Conservation (phyloP, 495 filamentous ascomycete genomes). For the Penicillium tannophilum region DNA sequence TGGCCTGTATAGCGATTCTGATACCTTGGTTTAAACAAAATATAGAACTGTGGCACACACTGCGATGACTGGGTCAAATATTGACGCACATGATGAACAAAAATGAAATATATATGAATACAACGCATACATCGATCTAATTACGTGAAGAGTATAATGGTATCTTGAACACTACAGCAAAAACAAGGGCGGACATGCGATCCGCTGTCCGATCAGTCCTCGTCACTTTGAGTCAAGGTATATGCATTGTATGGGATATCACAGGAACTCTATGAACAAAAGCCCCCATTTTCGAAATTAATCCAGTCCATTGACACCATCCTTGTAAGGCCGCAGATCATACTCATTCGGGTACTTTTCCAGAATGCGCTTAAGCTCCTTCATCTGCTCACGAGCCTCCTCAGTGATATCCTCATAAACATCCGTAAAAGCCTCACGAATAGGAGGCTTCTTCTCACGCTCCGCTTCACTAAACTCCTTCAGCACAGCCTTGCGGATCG, state of each 20-base stretch:
- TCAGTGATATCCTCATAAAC: conserved; percentile 87
- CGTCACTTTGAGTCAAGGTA: not conserved
- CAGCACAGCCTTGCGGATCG: conserved; percentile 71
- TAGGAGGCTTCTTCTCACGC: conserved; percentile 81
- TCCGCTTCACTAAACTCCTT: conserved; percentile 87
- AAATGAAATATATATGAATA: not conserved
- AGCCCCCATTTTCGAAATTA: conserved; percentile 1
- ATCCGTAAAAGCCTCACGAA: conserved; percentile 79
- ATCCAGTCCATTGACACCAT: conserved; percentile 67
- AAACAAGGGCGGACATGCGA: not conserved
- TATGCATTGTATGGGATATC: not conserved
- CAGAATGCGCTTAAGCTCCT: conserved; percentile 71
- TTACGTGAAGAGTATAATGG: not conserved
- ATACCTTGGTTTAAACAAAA: conserved; percentile 1
- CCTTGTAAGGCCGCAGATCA: conserved; percentile 76
- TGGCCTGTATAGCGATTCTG: not conserved
- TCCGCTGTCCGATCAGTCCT: too few species aligned
- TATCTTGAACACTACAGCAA: not conserved
- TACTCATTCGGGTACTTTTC: conserved; percentile 94
- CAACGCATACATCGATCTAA: not conserved
- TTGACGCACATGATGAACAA: conserved; percentile 1
- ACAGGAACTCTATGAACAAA: not conserved
- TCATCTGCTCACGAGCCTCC: conserved; percentile 78
- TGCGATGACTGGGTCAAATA: not conserved
- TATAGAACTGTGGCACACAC: not conserved